A percentile compares a stretch with the other conserved stretches of the same genome.
Evolutionary conservation across 208 protist genomes (phyloP).

Genomic region (Leishmania arabica): DNA sequence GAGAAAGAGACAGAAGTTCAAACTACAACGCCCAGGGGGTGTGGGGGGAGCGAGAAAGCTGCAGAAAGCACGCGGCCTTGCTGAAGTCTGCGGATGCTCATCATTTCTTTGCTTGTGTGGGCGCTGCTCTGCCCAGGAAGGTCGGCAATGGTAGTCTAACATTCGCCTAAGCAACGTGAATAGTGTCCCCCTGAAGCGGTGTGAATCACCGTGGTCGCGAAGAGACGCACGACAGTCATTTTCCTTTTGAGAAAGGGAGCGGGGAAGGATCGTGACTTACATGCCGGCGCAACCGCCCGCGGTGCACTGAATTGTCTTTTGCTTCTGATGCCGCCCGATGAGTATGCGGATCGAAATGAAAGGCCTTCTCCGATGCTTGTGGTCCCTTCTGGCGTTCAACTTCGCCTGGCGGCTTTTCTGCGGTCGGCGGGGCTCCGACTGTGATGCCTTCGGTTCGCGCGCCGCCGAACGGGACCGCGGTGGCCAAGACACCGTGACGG

Average conservation of each 20-base stretch:
- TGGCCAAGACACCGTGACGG: neutral
- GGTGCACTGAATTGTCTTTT: conserved; percentile 16
- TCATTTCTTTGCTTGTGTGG: neutral
- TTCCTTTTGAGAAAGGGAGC: no score
- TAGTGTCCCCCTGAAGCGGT: neutral
- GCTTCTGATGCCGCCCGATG: conserved; percentile 1
- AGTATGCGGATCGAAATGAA: neutral
- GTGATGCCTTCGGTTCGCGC: neutral
- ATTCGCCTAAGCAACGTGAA: neutral
- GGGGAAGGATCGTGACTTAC: neutral
- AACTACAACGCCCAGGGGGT: neutral
- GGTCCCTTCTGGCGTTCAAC: neutral
- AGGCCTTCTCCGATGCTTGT: neutral
- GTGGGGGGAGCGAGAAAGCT: neutral
- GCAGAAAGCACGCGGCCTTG: neutral
- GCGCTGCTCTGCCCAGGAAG: no score
- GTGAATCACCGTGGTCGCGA: no score
- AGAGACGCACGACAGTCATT: neutral
- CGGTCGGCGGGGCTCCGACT: neutral
- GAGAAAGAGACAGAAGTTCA: neutral
- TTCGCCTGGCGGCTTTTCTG: neutral
- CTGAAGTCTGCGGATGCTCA: neutral
- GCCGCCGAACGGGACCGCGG: neutral
- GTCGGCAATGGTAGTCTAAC: neutral
- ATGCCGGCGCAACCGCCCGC: conserved; percentile 5